phyloP scores from a whole-genome alignment of 148 eudicot species.

The Diospyros lotus region DNA sequence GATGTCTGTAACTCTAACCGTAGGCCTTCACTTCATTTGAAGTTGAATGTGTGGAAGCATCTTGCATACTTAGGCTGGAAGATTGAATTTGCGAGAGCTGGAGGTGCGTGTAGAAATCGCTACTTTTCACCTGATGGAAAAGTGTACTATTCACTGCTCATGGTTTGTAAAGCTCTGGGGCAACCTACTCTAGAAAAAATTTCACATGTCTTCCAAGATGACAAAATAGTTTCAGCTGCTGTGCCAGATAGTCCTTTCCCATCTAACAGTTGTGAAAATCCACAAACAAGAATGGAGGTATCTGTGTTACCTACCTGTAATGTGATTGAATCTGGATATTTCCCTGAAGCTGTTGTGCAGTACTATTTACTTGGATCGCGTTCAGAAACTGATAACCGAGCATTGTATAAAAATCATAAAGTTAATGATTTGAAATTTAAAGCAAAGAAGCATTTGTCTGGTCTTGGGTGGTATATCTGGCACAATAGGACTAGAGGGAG shows the following conservation, averaged over 20 bases:
- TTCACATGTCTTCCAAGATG: conserved; percentile 15
- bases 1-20: background rate
- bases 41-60: conserved; percentile 39
- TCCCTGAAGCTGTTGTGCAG: conserved; percentile 44
- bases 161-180: conserved; percentile 20
- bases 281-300: conserved; percentile 6
- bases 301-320: background rate
- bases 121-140: conserved; percentile 53
- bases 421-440: conserved; percentile 11
- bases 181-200: conserved; percentile 4
- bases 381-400: background rate
- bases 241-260: background rate
- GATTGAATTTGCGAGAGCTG: conserved; percentile 28
- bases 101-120: conserved; percentile 14
- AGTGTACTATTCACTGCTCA: conserved; percentile 28
- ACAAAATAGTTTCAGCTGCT: conserved; percentile 6
- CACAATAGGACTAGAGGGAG: background rate
- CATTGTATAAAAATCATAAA: background rate
- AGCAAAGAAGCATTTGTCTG: conserved; percentile 58
- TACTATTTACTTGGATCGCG: conserved; percentile 21
- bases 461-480: conserved; percentile 64
- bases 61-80: conserved; percentile 62
- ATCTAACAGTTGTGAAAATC: background rate
- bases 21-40: background rate
- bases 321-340: conserved; percentile 31